Conservation (phyloP, 139 green algal species). For the Chlorella vulgaris region DNA sequence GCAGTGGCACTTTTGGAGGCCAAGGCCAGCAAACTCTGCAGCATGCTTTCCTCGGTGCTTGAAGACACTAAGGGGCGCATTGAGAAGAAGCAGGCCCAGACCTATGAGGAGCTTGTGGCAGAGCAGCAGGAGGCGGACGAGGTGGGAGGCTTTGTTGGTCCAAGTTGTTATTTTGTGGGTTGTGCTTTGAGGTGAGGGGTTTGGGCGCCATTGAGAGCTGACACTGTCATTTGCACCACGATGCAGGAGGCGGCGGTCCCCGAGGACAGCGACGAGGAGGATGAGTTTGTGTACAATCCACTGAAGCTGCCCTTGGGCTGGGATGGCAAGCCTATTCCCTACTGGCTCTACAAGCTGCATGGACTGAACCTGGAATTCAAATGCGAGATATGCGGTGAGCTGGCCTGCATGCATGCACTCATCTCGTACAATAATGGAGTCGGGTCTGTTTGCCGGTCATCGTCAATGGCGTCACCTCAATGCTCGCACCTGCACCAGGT, state of each 20-base stretch:
- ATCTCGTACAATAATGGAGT: too few relatives aligned
- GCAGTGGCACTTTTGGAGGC: slow-evolving; percentile 49
- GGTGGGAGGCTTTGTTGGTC: too few relatives aligned
- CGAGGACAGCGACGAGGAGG: slow-evolving; percentile 81
- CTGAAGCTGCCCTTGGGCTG: slow-evolving; percentile 98
- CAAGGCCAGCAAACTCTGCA: slow-evolving; percentile 45
- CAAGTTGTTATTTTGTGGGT: too few relatives aligned
- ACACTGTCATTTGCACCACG: not conserved
- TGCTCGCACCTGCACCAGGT: too few relatives aligned
- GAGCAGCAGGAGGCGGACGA: slow-evolving; percentile 64
- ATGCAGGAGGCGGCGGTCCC: slow-evolving; percentile 35
- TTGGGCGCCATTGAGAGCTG: too few relatives aligned
- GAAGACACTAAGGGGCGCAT: slow-evolving; percentile 82
- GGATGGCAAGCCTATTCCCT: slow-evolving; percentile 99
- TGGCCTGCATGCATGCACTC: too few relatives aligned
- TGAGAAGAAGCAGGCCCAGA: slow-evolving; percentile 93
- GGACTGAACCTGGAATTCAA: slow-evolving; percentile 93
- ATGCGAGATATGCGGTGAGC: slow-evolving; percentile 97
- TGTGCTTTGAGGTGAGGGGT: not conserved
- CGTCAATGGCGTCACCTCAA: too few relatives aligned
- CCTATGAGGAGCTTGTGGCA: slow-evolving; percentile 88
- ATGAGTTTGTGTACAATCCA: slow-evolving; percentile 98
- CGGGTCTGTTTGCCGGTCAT: too few relatives aligned
- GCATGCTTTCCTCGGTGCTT: slow-evolving; percentile 68
- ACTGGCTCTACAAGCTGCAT: slow-evolving; percentile 99